Evolutionary conservation across 257 asterid genomes (phyloP), one percentile per base, ranked within the genome.

Genomic region (Nemophila menziesii): DNA sequence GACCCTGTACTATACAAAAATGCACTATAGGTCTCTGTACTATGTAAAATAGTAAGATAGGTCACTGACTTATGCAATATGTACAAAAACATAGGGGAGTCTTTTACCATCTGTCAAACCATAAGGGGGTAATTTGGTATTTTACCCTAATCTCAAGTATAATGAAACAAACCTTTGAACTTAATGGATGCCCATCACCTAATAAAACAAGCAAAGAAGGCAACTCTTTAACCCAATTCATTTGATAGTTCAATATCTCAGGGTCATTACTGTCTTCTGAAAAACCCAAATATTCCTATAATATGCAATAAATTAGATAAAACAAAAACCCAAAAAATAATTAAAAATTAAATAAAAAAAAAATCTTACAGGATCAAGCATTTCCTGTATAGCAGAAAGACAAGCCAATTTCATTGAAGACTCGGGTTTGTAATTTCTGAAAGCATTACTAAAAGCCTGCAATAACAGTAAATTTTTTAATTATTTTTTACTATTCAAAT

Each of bases 381-480:
- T 72, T 61, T 81, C 86, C 44, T 66, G 70, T 29, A 81, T 37
- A 43, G 83, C 92, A 70, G 77, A 65, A 71, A 89, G 69, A 74
- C 94, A 89, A 44, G 93, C 80, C 57, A 85, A 68, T 65, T 78
- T 89, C 70, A 72, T 44, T 20, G 75, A 61, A 50, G 93, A 74
- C 44, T 61, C 79, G 45, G 85, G 72, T 33, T 55, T 67, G 60
- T 79, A 78, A 51, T 57, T 72, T 80, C 51, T 65, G 73, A 78
- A 78, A 59, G 58, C 69, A 46, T 52, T 72, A 42, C 78, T 78
- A 61, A 89, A 80, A 48, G 83, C 93, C 96, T 85, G 79, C 68
- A 66, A 52, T 5, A 26, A n/a, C n/a, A n/a, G n/a, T n/a, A n/a
- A n/a, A n/a, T n/a, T n/a, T n/a, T n/a, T n/a, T n/a, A n/a, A n/a